Conservation (phyloP, 768 basidiomycete species). For the Butyriboletus loyo region DNA sequence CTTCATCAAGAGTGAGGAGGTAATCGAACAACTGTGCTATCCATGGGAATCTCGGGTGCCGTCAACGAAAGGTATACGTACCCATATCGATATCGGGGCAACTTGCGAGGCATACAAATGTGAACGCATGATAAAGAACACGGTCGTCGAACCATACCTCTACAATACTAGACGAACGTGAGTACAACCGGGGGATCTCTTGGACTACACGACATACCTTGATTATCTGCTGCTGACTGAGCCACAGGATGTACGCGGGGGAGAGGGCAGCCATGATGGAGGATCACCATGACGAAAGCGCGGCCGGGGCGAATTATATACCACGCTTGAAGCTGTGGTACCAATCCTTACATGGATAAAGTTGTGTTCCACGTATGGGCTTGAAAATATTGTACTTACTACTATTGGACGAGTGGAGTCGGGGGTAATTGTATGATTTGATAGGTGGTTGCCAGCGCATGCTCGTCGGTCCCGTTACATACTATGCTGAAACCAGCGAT, state of each 20-base stretch:
- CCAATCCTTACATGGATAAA: neutral
- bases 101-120: neutral
- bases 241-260: neutral
- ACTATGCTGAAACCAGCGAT: too few species aligned
- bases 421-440: too few species aligned
- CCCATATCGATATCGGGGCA: conserved; percentile 11
- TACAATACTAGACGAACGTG: neutral
- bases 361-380: neutral
- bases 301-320: neutral
- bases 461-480: too few species aligned
- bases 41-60: neutral
- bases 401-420: too few species aligned
- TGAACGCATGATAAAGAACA: neutral
- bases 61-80: neutral
- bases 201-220: neutral
- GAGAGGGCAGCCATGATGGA: neutral
- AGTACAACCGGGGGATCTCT: neutral
- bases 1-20: conserved; percentile 10
- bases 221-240: conserved; percentile 8
- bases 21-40: conserved; percentile 6
- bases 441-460: too few species aligned
- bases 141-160: neutral
- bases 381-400: too few species aligned
- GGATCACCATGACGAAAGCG: neutral
- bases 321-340: neutral